Base-by-base conservation (phyloP, 352 stramenopile species). In the Thraustotheca clavata region DNA sequence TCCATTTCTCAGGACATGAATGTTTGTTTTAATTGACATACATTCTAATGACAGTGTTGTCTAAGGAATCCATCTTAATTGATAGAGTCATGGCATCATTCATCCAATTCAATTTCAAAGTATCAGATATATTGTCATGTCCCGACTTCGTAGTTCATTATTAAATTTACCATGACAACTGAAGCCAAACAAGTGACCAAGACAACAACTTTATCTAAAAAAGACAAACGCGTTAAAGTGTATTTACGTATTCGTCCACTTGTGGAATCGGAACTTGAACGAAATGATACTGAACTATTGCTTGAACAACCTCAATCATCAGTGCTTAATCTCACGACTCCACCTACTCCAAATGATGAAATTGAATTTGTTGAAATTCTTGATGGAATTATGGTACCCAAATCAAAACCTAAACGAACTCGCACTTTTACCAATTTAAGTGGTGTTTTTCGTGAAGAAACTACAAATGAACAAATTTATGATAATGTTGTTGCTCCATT, bases 401-500 rank as follows among this genome's bases (percentile, higher is more conserved):
- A 59, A 22, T 40, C 49, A 31, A 59, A 59, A 59, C 49, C 49
- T 9, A 40, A 43, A 22, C 49, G 49, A 8, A 34, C 38, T 34
- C 38, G 43, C n/a, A 16, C 18, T 14, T 59, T 59, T 22, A 11
- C n/a, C 49, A 8, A 59, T 22, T 43, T 59, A 18, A 59, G 16
- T 34, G 43, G 49, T 34, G 49, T 59, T 34, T n/a, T n/a, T n/a
- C 49, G 43, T 34, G 31, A 40, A 43, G 27, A 59, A 12, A 34
- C 43, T 9, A 29, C 49, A 9, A 59, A 59, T 22, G 18, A 16
- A 18, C 11, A 31, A 9, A 46, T 59, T 34, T 59, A 26, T 34
- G n/a, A 59, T 18, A 34, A 31, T 9, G 43, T 34, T 16, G 49
- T 83, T n/a, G 38, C 29, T 22, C 71, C 76, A 1, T 60, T 85